Evolutionary conservation across 2,329 filamentous ascomycete genomes (phyloP).

Genomic region (Saccharata proteae): DNA sequence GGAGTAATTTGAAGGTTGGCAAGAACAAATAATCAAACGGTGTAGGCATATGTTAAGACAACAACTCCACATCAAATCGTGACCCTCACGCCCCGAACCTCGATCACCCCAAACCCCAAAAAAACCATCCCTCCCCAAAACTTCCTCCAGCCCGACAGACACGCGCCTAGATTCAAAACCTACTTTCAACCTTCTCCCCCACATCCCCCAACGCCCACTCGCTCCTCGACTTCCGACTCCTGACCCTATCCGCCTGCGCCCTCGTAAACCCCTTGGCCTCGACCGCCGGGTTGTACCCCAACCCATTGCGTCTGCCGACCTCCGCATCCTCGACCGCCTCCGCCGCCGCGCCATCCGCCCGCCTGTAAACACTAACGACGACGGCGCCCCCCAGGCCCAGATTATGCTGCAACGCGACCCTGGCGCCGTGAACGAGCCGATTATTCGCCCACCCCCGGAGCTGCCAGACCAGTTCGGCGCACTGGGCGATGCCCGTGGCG

Average conservation of each 20-base stretch:
- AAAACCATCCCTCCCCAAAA: too few relatives aligned
- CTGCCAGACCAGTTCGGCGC: conserved; percentile 91
- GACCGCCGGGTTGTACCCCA: conserved; percentile 88
- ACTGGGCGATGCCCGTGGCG: conserved; percentile 89
- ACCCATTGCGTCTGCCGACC: conserved; percentile 52
- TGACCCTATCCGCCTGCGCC: conserved; percentile 54
- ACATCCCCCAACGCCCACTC: conserved; percentile 72
- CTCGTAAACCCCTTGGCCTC: conserved; percentile 80
- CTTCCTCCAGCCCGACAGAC: too few relatives aligned
- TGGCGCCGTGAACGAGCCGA: conserved; percentile 49
- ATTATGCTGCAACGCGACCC: conserved; percentile 76
- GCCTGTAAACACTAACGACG: conserved; percentile 79
- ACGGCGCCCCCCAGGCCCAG: conserved; percentile 82
- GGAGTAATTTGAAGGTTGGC: too few relatives aligned
- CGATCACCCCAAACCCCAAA: too few relatives aligned
- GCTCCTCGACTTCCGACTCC: conserved; percentile 54
- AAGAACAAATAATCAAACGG: too few relatives aligned
- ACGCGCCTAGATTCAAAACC: too few relatives aligned
- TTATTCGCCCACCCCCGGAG: conserved; percentile 94
- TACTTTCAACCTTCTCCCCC: conserved; percentile 58
- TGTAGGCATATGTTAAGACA: too few relatives aligned
- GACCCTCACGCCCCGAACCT: too few relatives aligned
- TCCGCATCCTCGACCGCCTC: conserved; percentile 47
- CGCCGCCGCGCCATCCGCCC: conserved; percentile 62
- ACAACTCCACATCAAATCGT: too few relatives aligned